Evolutionary conservation across 1,284 basidiomycete species (phyloP).

Genomic region (Sporisorium sorghi): DNA sequence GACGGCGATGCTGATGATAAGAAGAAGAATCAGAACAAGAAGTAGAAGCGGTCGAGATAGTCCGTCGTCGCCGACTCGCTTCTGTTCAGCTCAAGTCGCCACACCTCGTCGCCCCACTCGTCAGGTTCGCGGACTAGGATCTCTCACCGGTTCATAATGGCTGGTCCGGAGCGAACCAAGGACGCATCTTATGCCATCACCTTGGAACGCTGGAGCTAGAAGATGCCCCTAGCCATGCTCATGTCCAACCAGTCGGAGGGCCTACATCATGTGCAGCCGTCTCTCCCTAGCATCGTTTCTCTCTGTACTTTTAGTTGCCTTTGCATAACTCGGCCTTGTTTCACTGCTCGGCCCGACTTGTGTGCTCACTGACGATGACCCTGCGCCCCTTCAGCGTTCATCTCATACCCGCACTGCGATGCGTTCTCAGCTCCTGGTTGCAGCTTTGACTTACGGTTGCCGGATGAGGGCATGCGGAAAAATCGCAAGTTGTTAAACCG

Average conservation of each 20-base stretch:
- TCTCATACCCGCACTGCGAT: background rate
- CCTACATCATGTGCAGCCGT: background rate
- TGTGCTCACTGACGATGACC: background rate
- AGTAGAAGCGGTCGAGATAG: constrained; percentile 22
- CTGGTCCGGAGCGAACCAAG: background rate
- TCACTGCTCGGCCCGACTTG: background rate
- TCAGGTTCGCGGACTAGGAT: no score
- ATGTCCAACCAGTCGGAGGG: background rate
- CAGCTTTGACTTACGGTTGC: background rate
- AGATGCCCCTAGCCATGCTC: background rate
- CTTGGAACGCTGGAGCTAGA: background rate
- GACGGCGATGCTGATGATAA: constrained; percentile 77
- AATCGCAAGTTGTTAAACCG: background rate
- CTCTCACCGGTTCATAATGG: no score
- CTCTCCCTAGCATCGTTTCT: background rate
- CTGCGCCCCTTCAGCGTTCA: background rate
- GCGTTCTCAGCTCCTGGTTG: background rate
- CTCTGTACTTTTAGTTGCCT: constrained; percentile 28
- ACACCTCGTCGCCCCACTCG: no score
- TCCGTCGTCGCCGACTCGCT: no score
- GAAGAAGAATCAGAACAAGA: constrained; percentile 52
- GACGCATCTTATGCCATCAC: background rate
- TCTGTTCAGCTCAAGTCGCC: no score
- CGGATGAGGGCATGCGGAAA: background rate
- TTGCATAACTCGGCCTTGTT: background rate